Percentiles rank a stretch among this genome's conserved stretches.
Evolutionary conservation across 495 filamentous ascomycete genomes (phyloP).

Genomic region (Neurospora sp.): DNA sequence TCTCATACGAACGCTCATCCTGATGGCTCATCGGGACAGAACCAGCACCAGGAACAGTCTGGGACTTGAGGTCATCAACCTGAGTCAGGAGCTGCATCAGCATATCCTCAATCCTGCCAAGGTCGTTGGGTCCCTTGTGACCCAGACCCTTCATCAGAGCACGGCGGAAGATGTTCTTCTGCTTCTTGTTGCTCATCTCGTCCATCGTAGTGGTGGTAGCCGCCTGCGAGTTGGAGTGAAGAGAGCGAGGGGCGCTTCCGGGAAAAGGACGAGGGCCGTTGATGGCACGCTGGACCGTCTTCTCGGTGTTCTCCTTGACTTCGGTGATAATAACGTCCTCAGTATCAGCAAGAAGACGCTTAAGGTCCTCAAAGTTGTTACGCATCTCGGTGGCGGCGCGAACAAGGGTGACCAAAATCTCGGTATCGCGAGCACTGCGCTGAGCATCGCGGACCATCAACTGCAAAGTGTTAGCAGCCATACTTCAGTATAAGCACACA

Average conservation of each 20-base stretch:
- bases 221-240: slow-evolving; percentile 47
- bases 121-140: slow-evolving; percentile 75
- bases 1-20: slow-evolving; percentile 40
- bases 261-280: slow-evolving; percentile 84
- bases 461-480: slow-evolving; percentile 36
- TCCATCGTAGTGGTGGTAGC: slow-evolving; percentile 58
- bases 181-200: slow-evolving; percentile 51
- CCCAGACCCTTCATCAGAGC: slow-evolving; percentile 75
- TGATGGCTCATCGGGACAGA: slow-evolving; percentile 25
- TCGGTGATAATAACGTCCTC: slow-evolving; percentile 74
- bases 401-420: slow-evolving; percentile 90
- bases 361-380: slow-evolving; percentile 93
- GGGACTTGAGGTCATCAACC: slow-evolving; percentile 76
- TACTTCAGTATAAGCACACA: neutral
- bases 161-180: slow-evolving; percentile 79
- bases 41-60: slow-evolving; percentile 27
- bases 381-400: slow-evolving; percentile 95
- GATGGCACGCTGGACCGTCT: slow-evolving; percentile 68
- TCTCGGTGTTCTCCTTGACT: slow-evolving; percentile 77
- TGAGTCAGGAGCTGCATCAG: slow-evolving; percentile 83
- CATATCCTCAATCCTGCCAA: slow-evolving; percentile 91
- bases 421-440: slow-evolving; percentile 91
- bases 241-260: slow-evolving; percentile 43
- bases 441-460: slow-evolving; percentile 96
- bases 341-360: slow-evolving; percentile 77